Conservation (phyloP, 2,329 filamentous ascomycete genomes). For the Scleromitrula shiraiana region DNA sequence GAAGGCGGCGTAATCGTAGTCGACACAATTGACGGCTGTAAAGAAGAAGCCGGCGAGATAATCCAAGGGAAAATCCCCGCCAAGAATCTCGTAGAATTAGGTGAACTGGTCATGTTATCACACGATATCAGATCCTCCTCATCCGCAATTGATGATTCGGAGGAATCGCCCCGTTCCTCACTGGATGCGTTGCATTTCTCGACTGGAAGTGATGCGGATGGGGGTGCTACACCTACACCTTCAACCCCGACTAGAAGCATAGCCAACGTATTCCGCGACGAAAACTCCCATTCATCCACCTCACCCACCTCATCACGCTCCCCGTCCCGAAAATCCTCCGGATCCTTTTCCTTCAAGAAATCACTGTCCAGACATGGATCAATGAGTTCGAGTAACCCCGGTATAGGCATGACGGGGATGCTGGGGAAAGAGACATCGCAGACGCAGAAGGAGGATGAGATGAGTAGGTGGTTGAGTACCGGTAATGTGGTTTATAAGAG, state of each 20-base stretch:
- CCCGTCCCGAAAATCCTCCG: slow-evolving; percentile 18
- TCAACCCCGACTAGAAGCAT: not conserved
- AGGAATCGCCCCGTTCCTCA: slow-evolving; percentile 6
- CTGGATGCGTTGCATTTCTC: not conserved
- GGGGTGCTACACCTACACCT: not conserved
- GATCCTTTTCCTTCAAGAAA: slow-evolving; percentile 10
- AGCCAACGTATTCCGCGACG: not conserved
- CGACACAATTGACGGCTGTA: slow-evolving; percentile 62
- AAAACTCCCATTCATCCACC: not conserved
- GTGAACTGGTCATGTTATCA: slow-evolving; percentile 64
- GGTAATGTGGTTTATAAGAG: slow-evolving; percentile 64
- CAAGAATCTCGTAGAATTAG: slow-evolving; percentile 76
- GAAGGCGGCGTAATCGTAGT: slow-evolving; percentile 63
- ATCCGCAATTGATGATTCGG: slow-evolving; percentile 13
- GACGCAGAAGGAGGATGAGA: slow-evolving; percentile 37
- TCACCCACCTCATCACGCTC: slow-evolving; percentile 1
- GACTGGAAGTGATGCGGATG: not conserved
- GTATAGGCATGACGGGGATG: slow-evolving; percentile 11
- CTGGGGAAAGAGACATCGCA: slow-evolving; percentile 19
- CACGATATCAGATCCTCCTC: slow-evolving; percentile 14
- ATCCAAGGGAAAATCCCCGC: slow-evolving; percentile 67
- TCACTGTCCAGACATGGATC: slow-evolving; percentile 9
- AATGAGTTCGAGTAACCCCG: slow-evolving; percentile 11
- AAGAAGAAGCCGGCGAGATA: slow-evolving; percentile 81
- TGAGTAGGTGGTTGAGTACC: slow-evolving; percentile 48